Conservation (phyloP, 495 filamentous ascomycete species). For the Neurospora sublineolata region DNA sequence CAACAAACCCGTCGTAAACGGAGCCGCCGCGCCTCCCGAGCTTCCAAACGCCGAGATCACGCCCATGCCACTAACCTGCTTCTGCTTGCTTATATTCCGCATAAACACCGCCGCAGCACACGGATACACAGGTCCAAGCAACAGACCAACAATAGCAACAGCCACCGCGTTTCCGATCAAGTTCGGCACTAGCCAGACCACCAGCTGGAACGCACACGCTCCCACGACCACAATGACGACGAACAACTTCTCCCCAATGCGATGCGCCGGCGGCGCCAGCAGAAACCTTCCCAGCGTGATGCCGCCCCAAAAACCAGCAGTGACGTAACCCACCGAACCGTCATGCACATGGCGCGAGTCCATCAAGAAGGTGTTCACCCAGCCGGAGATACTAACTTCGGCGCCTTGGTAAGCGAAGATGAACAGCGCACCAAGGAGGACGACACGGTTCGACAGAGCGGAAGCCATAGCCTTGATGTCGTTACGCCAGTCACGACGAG, state of each 20-base stretch:
- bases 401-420: constrained; percentile 76
- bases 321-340: constrained; percentile 63
- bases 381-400: constrained; percentile 67
- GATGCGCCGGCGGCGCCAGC: constrained; percentile 49
- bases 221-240: constrained; percentile 49
- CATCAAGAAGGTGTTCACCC: constrained; percentile 74
- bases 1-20: constrained; percentile 62
- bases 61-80: constrained; percentile 56
- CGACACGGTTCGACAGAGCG: constrained; percentile 45
- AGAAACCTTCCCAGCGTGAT: constrained; percentile 64
- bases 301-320: constrained; percentile 72
- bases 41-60: constrained; percentile 65
- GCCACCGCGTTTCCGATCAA: constrained; percentile 60
- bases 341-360: constrained; percentile 55
- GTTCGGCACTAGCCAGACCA: constrained; percentile 67
- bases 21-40: constrained; percentile 60
- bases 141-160: constrained; percentile 57
- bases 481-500: neutral
- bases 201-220: constrained; percentile 53
- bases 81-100: constrained; percentile 44
- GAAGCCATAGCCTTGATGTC: constrained; percentile 22
- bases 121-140: constrained; percentile 70
- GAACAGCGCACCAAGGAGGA: constrained; percentile 60
- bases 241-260: constrained; percentile 55
- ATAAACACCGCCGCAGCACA: constrained; percentile 59